Percentiles rank a stretch among this genome's conserved stretches.
Evolutionary conservation across 441 rosid species (phyloP).

Genomic region (Geranium incanum): DNA sequence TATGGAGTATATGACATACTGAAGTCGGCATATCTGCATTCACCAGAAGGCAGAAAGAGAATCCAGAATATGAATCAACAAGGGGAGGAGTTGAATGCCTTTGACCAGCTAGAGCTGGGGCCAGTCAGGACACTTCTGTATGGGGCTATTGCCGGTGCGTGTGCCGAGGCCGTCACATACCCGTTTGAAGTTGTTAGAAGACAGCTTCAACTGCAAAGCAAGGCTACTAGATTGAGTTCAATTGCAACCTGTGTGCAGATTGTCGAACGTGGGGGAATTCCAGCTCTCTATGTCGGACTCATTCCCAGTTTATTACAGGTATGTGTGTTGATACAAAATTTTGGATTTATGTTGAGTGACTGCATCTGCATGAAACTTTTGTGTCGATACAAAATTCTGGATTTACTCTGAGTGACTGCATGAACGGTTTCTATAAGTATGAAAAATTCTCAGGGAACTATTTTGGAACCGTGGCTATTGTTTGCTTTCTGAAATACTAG

Average conservation of each 20-base stretch:
- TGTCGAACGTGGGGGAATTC: slow-evolving; percentile 57
- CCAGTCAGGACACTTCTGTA: slow-evolving; percentile 62
- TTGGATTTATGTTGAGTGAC: neutral
- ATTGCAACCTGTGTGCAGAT: slow-evolving; percentile 48
- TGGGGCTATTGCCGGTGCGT: slow-evolving; percentile 77
- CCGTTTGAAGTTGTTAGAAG: slow-evolving; percentile 80
- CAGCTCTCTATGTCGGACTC: slow-evolving; percentile 76
- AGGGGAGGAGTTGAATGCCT: slow-evolving; percentile 55
- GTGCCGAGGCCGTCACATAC: slow-evolving; percentile 75
- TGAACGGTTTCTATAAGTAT: neutral
- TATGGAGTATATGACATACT: slow-evolving; percentile 69
- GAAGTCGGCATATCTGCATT: slow-evolving; percentile 62
- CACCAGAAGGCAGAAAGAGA: slow-evolving; percentile 57
- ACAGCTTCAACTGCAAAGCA: slow-evolving; percentile 64
- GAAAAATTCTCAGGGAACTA: neutral
- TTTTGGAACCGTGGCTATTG: neutral
- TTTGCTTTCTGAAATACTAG: neutral
- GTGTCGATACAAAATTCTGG: slow-evolving; percentile 1
- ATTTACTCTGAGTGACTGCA: neutral
- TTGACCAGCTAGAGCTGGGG: slow-evolving; percentile 66
- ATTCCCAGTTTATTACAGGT: slow-evolving; percentile 81
- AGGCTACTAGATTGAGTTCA: slow-evolving; percentile 47
- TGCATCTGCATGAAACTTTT: neutral
- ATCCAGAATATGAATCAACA: slow-evolving; percentile 47
- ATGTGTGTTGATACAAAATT: slow-evolving; percentile 15